phyloP scores from a whole-genome alignment of 352 stramenopile genomes.

The Phytophthora uliginosa region DNA sequence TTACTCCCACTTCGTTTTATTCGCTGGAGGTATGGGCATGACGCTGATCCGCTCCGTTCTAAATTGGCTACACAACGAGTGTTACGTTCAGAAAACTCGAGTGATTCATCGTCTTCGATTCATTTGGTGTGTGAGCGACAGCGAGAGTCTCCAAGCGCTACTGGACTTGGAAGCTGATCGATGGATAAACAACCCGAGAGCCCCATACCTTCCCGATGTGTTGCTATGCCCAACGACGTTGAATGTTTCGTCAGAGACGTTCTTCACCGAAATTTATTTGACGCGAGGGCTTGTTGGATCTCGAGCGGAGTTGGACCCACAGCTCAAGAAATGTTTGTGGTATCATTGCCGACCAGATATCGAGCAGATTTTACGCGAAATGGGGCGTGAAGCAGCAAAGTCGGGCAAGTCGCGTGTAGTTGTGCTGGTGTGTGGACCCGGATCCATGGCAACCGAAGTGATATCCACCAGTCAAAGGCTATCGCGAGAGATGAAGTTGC shows the following conservation, averaged over 20 bases:
- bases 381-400: conserved; percentile 26
- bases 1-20: conserved; percentile 59
- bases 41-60: conserved; percentile 44
- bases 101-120: conserved; percentile 47
- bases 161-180: conserved; percentile 7
- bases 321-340: conserved; percentile 32
- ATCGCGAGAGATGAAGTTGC: conserved; percentile 33
- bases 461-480: conserved; percentile 28
- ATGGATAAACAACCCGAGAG: conserved; percentile 16
- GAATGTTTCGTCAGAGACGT: conserved; percentile 32
- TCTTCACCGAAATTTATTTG: conserved; percentile 50
- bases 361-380: conserved; percentile 23
- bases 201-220: conserved; percentile 24
- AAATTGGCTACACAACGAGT: conserved; percentile 44
- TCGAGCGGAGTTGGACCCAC: conserved; percentile 29
- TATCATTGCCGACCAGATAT: conserved; percentile 38
- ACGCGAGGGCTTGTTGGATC: conserved; percentile 33
- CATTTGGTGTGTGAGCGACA: conserved; percentile 51
- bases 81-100: conserved; percentile 14
- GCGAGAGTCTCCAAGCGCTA: conserved; percentile 41
- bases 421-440: conserved; percentile 48
- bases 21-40: conserved; percentile 53
- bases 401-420: conserved; percentile 31
- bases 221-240: conserved; percentile 21
- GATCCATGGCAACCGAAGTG: conserved; percentile 36